Evolutionary conservation across 768 basidiomycete genomes (phyloP), one percentile per base, ranked within the genome.

Genomic region (Leccinum subgranulosum): DNA sequence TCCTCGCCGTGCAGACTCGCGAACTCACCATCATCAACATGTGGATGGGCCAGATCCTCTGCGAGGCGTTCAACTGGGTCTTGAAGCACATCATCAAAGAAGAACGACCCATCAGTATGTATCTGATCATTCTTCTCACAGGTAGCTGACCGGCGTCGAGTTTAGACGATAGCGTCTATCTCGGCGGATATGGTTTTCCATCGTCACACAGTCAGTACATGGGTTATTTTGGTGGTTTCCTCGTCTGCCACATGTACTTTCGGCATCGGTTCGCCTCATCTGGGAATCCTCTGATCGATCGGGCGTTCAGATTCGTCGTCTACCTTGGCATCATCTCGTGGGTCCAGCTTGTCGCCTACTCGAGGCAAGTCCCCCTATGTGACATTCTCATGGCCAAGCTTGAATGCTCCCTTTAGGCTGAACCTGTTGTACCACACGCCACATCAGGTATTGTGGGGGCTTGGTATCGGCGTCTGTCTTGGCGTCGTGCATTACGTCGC

Each of bases 181-280:
- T 72, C 19, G 80, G 80, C 54, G 91, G 91, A 14, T 93, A 92
- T 66, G 92, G 90, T 7, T 93, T 93, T 64, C 92, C 92, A 0
- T 92, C 91, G 1, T 92, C 90, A 14, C 92, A 94, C 66, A 90
- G 89, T 71, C 92, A 94, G 71, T 92, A 87, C 69, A 92, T 94
- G 92, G 92, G 84, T 15, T 94, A 89, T 72, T 93, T 94, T 61
- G 78, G 86, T 6, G 77, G 89, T 0, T 94, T 93, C 70, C 70
- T 93, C 46, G 66, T 85, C 45, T 84, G 87, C 66, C 92, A 94
- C 72, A 66, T 93, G 50, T 81, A 80, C 60, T 85, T 84, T 60
- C 82, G 84, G 34, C 90, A 92, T 64, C 78, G 79, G 3, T 90
- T 89, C 61, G 55, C 76, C 2, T 71, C 82, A 3, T 83, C 81